phyloP scores from a whole-genome alignment of 352 stramenopile species.

The Globisporangium paddicum region DNA sequence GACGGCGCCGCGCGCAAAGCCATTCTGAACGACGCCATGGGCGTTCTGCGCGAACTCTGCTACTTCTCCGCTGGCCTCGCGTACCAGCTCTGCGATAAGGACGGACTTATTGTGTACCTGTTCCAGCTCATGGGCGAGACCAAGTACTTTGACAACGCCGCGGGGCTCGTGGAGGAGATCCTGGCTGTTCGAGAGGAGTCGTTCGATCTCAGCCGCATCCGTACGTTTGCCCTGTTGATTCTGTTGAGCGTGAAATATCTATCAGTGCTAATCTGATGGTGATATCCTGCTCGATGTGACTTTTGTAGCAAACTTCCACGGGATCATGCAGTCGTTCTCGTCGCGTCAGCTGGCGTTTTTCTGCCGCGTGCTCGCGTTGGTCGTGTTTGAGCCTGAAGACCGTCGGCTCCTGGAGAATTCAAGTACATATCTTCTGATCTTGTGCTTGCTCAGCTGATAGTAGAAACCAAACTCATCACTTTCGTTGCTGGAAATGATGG shows the following conservation, averaged over 20 bases:
- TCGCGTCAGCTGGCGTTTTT: slow-evolving; percentile 94
- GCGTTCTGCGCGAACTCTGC: slow-evolving; percentile 74
- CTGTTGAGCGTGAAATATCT: slow-evolving; percentile 27
- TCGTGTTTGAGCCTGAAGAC: slow-evolving; percentile 96
- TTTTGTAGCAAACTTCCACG: slow-evolving; percentile 83
- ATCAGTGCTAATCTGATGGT: neutral
- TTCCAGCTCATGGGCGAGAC: slow-evolving; percentile 91
- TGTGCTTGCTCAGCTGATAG: neutral
- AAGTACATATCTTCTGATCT: slow-evolving; percentile 34
- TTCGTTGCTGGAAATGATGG: neutral
- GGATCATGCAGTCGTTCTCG: slow-evolving; percentile 85
- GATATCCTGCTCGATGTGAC: slow-evolving; percentile 3
- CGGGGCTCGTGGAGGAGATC: slow-evolving; percentile 91
- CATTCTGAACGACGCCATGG: slow-evolving; percentile 74
- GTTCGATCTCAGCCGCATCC: slow-evolving; percentile 74
- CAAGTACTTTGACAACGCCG: slow-evolving; percentile 89
- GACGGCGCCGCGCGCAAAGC: slow-evolving; percentile 46
- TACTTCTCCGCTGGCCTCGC: slow-evolving; percentile 73
- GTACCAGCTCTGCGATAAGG: slow-evolving; percentile 68
- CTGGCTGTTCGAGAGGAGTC: slow-evolving; percentile 80
- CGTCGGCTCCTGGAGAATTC: slow-evolving; percentile 89
- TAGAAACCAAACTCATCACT: neutral
- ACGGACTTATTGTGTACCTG: slow-evolving; percentile 90
- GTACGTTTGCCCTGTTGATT: slow-evolving; percentile 28
- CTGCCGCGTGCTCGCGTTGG: slow-evolving; percentile 92